phyloP scores from a whole-genome alignment of 495 filamentous ascomycete species.

The Neurospora pannonica region DNA sequence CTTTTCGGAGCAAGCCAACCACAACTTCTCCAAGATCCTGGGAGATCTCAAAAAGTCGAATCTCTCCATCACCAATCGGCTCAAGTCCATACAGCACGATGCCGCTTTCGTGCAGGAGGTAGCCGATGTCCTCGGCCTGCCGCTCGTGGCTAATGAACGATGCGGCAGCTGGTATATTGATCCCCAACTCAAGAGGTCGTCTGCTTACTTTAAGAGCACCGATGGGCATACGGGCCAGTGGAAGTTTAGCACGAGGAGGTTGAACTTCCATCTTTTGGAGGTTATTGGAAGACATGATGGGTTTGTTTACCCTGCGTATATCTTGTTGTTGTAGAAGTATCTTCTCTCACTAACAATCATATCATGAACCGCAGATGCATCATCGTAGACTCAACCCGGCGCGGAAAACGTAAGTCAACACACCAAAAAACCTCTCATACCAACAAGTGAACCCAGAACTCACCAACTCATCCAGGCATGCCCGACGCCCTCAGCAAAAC shows the following conservation, averaged over 20 bases:
- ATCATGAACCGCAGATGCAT: slow-evolving; percentile 53
- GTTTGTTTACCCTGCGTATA: slow-evolving; percentile 27
- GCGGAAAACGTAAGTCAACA: slow-evolving; percentile 64
- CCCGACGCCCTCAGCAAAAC: slow-evolving; percentile 92
- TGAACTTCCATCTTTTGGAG: slow-evolving; percentile 74
- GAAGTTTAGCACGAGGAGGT: slow-evolving; percentile 72
- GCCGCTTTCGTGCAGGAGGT: slow-evolving; percentile 55
- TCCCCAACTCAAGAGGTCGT: slow-evolving; percentile 50
- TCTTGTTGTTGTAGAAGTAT: not conserved
- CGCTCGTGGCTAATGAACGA: slow-evolving; percentile 84
- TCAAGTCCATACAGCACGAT: slow-evolving; percentile 62
- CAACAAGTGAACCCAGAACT: not conserved
- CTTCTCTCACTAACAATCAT: not conserved
- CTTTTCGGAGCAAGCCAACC: slow-evolving; percentile 42
- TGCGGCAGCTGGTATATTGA: slow-evolving; percentile 95
- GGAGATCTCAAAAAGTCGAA: slow-evolving; percentile 58
- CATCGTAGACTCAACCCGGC: slow-evolving; percentile 88
- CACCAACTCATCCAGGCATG: slow-evolving; percentile 46
- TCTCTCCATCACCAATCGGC: slow-evolving; percentile 70
- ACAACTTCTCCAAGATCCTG: slow-evolving; percentile 45
- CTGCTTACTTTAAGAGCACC: slow-evolving; percentile 94
- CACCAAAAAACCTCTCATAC: not conserved
- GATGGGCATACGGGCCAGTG: slow-evolving; percentile 88
- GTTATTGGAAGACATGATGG: slow-evolving; percentile 53
- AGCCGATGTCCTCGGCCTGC: slow-evolving; percentile 44